Base-by-base conservation (phyloP, 179 eudicot genomes). In the Spinacia oleracea region DNA sequence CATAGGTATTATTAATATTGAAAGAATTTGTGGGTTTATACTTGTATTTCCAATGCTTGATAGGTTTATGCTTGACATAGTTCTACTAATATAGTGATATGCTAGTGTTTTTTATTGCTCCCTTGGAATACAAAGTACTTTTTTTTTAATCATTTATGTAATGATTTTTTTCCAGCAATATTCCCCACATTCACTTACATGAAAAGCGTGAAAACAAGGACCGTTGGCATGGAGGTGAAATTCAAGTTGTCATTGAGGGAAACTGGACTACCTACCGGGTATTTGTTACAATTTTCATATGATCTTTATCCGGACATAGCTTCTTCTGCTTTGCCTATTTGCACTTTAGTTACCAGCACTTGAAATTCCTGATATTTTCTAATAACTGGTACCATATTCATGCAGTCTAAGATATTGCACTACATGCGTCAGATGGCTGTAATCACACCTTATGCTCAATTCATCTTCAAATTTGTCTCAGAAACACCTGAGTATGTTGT, bases 371-470 rank as follows among this genome's bases (percentile, higher is more conserved):
- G 40, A 5, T 75, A 23, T 32, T 21, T 42, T 76, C 73, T 83
- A 53, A 77, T 66, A 4, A 35, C 23, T 51, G 73, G 46, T 56
- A 73, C n/a, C n/a, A 80, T 32, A n/a, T n/a, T 23, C 74, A 69
- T 86, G 79, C 93, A 96, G 99, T 91, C 99, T 76, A 96, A 96
- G 86, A 96, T 96, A 80, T 81, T 96, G 90, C 99, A 96, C 81
- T 96, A 96, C 80, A 89, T 96, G 98, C 99, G 99, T 81, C 99
- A 96, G 81, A 92, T 96, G 98, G 99, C 99, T 80, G 98, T 96
- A 51, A 96, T 96, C 82, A 96, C 99, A 70, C 98, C 99, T 51
- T 96, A 96, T 88, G 96, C 99, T 10, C 97, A 94, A 80, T 96
- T 96, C 77, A 87, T 88, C 70, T 96, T 96, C 82, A 91, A 89